A percentile compares a stretch with the other conserved stretches of the same genome.
Evolutionary conservation across 2,329 filamentous ascomycete species (phyloP).

Genomic region (Fusarium sp.): DNA sequence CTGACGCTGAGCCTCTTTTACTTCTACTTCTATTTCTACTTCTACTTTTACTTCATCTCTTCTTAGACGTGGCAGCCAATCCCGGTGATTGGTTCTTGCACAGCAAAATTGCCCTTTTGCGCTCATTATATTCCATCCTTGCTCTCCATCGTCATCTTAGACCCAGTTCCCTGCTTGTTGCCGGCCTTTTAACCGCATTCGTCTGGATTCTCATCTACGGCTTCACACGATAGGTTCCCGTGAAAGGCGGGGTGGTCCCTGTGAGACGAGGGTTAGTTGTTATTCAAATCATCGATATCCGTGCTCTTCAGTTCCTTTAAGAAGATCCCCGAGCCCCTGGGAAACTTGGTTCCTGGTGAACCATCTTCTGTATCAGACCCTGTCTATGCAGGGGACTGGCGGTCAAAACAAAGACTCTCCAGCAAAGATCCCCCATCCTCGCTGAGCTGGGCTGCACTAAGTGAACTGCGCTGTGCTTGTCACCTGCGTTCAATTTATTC

Average conservation of each 20-base stretch:
- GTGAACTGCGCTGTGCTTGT: not conserved
- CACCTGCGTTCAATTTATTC: slow-evolving; percentile 34
- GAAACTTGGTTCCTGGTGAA: slow-evolving; percentile 35
- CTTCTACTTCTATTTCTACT: too few species aligned
- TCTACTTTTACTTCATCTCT: slow-evolving; percentile 20
- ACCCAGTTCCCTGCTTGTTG: slow-evolving; percentile 39
- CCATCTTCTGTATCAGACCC: slow-evolving; percentile 44
- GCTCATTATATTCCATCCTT: slow-evolving; percentile 37
- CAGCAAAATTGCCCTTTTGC: slow-evolving; percentile 36
- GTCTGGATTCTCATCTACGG: slow-evolving; percentile 35
- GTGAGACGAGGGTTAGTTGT: slow-evolving; percentile 39
- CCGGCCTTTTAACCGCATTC: slow-evolving; percentile 41
- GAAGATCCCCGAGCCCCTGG: slow-evolving; percentile 36
- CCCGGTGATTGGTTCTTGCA: slow-evolving; percentile 30
- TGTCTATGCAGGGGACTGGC: slow-evolving; percentile 37
- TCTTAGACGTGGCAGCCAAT: slow-evolving; percentile 28
- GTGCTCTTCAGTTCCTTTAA: slow-evolving; percentile 11
- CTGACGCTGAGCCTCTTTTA: slow-evolving; percentile 20
- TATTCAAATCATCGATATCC: slow-evolving; percentile 27
- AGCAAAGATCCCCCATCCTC: slow-evolving; percentile 31
- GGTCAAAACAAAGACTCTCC: slow-evolving; percentile 30
- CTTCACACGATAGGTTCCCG: slow-evolving; percentile 37
- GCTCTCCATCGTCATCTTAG: slow-evolving; percentile 35
- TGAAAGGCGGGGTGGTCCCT: slow-evolving; percentile 42
- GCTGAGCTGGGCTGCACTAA: slow-evolving; percentile 1